phyloP scores from a whole-genome alignment of 345 rosid species.

The Salix brachista region DNA sequence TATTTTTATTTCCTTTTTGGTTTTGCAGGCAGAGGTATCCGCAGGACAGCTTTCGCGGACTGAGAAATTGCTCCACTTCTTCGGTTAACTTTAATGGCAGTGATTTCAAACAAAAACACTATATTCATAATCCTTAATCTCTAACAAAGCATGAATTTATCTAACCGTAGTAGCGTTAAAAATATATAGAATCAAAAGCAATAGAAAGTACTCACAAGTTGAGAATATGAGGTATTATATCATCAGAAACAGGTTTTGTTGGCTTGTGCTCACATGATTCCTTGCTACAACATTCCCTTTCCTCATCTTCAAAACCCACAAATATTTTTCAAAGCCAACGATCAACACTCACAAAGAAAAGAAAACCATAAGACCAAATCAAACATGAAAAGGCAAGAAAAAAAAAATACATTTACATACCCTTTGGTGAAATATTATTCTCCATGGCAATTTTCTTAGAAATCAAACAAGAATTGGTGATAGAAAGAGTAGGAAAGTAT shows the following conservation, averaged over 20 bases:
- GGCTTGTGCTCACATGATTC: slow-evolving; percentile 43
- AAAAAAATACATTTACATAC: background rate
- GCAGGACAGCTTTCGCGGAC: too few species aligned
- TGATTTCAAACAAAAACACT: too few species aligned
- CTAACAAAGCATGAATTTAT: background rate
- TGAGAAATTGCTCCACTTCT: too few species aligned
- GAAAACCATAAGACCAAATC: background rate
- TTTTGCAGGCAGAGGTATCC: too few species aligned
- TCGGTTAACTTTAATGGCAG: too few species aligned
- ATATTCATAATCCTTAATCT: too few species aligned
- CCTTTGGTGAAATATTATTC: background rate
- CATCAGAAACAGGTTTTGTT: slow-evolving; percentile 35
- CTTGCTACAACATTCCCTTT: slow-evolving; percentile 43
- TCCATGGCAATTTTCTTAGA: background rate
- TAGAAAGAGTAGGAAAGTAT: background rate
- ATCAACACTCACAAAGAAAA: background rate
- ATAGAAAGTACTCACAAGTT: slow-evolving; percentile 47
- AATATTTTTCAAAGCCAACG: background rate
- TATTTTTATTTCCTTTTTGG: too few species aligned
- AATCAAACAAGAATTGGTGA: background rate
- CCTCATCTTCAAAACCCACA: slow-evolving; percentile 10
- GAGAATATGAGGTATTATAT: slow-evolving; percentile 69
- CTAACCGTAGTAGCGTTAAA: background rate
- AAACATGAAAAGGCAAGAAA: background rate
- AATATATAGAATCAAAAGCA: background rate